These are phyloP conservation scores for Sporobolomyces pararoseus DNA, from an alignment of 768 basidiomycete species.

Conservation along the genomic window DNA sequence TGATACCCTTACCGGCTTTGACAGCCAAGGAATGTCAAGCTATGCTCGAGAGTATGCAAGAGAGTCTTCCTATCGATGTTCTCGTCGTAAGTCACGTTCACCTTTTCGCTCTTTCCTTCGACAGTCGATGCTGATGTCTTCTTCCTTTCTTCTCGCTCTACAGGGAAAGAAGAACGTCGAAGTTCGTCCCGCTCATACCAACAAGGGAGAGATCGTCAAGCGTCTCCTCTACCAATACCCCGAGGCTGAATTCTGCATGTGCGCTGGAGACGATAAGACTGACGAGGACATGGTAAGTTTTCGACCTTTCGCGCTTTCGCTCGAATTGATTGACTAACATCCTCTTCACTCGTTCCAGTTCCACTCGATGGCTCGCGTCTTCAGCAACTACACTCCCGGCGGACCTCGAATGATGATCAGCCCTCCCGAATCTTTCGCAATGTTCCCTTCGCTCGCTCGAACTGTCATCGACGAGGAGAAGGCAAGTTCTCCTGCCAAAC, in stretches of 20 bases:
- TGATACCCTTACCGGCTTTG: background rate
- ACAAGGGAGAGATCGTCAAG: conserved; percentile 99
- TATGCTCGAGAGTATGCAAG: conserved; percentile 87
- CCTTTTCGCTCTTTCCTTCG: background rate
- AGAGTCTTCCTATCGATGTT: conserved; percentile 87
- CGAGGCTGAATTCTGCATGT: conserved; percentile 92
- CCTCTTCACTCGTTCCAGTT: background rate
- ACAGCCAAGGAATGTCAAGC: conserved; percentile 97
- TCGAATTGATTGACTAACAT: no score
- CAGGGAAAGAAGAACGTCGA: conserved; percentile 95
- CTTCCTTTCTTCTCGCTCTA: background rate
- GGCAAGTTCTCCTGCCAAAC: background rate
- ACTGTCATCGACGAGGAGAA: conserved; percentile 19
- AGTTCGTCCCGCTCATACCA: conserved; percentile 88
- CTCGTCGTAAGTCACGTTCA: conserved; percentile 36
- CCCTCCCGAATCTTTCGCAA: conserved; percentile 54
- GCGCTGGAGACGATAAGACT: conserved; percentile 92
- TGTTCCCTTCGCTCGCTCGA: conserved; percentile 39
- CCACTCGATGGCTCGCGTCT: conserved; percentile 40
- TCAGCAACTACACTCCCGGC: conserved; percentile 49
- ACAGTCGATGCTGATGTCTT: conserved; percentile 3
- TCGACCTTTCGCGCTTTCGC: background rate
- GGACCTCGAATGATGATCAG: conserved; percentile 56
- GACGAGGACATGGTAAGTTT: conserved; percentile 99
- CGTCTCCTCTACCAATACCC: conserved; percentile 86